phyloP scores from a whole-genome alignment of 441 rosid genomes.

The Corymbia calophylla region DNA sequence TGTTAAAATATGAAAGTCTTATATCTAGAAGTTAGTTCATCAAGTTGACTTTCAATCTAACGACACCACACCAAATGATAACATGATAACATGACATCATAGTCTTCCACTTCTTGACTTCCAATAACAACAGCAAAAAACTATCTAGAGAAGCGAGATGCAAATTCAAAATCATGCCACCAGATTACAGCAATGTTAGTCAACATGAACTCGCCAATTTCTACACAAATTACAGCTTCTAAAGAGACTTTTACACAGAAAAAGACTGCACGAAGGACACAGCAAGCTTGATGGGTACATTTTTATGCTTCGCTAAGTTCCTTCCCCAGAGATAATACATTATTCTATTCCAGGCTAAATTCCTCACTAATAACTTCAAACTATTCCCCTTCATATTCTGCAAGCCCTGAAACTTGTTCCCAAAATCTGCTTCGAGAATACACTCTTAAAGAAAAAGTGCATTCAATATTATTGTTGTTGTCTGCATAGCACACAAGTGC shows the following conservation, averaged over 20 bases:
- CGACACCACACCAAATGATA: background rate
- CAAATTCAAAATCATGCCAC: background rate
- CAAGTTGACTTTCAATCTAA: background rate
- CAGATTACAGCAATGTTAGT: fast-evolving
- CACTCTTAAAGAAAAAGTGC: fast-evolving
- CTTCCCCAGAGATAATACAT: background rate
- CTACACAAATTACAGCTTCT: background rate
- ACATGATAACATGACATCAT: background rate
- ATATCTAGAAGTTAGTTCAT: background rate
- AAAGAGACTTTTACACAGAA: fast-evolving
- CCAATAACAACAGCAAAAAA: background rate
- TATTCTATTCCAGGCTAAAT: too few species aligned
- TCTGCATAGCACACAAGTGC: background rate
- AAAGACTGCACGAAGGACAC: background rate
- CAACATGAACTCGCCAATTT: background rate
- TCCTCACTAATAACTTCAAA: too few species aligned
- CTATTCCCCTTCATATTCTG: too few species aligned
- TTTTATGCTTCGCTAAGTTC: background rate
- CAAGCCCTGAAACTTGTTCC: background rate
- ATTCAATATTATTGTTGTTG: fast-evolving
- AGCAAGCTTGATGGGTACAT: background rate
- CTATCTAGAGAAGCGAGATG: background rate
- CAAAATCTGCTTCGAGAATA: background rate
- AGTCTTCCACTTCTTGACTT: fast-evolving
- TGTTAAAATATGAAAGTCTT: background rate